Base-by-base conservation (phyloP, 1,284 basidiomycete species). In the Wolfiporia cocos region DNA sequence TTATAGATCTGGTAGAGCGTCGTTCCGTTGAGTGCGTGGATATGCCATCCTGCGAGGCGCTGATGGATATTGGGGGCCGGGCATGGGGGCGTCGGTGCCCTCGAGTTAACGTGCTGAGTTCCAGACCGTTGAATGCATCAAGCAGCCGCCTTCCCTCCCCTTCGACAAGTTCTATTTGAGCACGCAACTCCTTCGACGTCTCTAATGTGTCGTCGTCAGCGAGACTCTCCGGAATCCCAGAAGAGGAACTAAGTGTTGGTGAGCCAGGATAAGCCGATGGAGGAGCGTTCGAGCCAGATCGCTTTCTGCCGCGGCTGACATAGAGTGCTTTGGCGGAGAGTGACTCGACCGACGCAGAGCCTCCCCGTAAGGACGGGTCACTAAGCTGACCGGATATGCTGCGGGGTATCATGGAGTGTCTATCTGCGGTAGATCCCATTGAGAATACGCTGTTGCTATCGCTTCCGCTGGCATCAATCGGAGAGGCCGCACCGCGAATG, bases 51-150 rank as follows among this genome's bases (percentile, higher is more conserved):
- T 29, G 29, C 19, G 49, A 43, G 7, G 48, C 37, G 24, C 50
- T 35, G 37, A 40, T 47, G 3, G 50, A 51, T 3, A 53, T 41
- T 5, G 50, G 52, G 10, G 52, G 51, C 32, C 54, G 48, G 10
- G 47, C 37, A 10, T 58, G 58, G 12, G 68, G 65, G 37, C 57
- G 63, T 37, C 70, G 59, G 43, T 73, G 73, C 37, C 65, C 59
- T 50, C 76, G 71, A 4, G 81, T 78, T 40, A 85, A 60, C 12
- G 79, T 72, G 32, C 73, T 82, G 41, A 86, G 66, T 58, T 87
- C 84, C 31, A 87, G 65, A 12, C 82, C 84, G 51, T 78, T 82
- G 57, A 87, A 86, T 4, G 83, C 82, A 54, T 86, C 83, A 57
- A 86, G 71, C 32, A 87, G 58, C 39, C 81, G 68, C 47, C 70